A percentile compares a stretch with the other conserved stretches of the same genome.
Conservation (phyloP, 2,329 filamentous ascomycete genomes). For the Periconia digitata region DNA sequence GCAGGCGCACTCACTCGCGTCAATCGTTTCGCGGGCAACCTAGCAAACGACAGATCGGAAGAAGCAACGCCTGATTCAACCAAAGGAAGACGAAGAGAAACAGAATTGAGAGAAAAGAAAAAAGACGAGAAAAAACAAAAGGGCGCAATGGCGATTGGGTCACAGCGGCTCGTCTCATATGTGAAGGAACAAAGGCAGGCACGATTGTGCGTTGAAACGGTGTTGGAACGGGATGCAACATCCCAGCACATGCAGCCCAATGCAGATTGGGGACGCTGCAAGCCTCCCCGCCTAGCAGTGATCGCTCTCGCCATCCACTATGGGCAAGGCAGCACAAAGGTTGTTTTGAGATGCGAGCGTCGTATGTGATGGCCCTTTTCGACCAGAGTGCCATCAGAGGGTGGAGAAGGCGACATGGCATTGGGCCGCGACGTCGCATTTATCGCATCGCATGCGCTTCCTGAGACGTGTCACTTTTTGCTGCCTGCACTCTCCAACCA, state of each 20-base stretch:
- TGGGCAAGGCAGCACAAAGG: slow-evolving; percentile 5
- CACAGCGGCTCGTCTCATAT: slow-evolving; percentile 8
- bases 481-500: neutral
- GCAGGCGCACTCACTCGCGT: too few species aligned
- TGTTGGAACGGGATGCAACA: slow-evolving; percentile 12
- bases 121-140: neutral
- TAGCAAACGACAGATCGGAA: too few species aligned
- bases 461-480: slow-evolving; percentile 6
- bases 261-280: slow-evolving; percentile 16
- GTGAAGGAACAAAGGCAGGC: slow-evolving; percentile 20
- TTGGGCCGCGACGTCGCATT: slow-evolving; percentile 19
- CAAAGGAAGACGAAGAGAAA: too few species aligned
- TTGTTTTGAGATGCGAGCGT: slow-evolving; percentile 4
- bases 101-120: too few species aligned
- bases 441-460: slow-evolving; percentile 9
- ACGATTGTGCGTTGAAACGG: slow-evolving; percentile 31
- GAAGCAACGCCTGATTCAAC: too few species aligned
- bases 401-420: neutral
- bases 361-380: slow-evolving; percentile 5
- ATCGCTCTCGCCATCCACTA: slow-evolving; percentile 24
- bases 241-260: slow-evolving; percentile 27
- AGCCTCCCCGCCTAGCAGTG: slow-evolving; percentile 28
- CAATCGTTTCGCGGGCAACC: too few species aligned
- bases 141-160: neutral
- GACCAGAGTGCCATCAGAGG: too few species aligned